phyloP scores from a whole-genome alignment of 2,329 filamentous ascomycete species.

The Cladorrhinum sp. region DNA sequence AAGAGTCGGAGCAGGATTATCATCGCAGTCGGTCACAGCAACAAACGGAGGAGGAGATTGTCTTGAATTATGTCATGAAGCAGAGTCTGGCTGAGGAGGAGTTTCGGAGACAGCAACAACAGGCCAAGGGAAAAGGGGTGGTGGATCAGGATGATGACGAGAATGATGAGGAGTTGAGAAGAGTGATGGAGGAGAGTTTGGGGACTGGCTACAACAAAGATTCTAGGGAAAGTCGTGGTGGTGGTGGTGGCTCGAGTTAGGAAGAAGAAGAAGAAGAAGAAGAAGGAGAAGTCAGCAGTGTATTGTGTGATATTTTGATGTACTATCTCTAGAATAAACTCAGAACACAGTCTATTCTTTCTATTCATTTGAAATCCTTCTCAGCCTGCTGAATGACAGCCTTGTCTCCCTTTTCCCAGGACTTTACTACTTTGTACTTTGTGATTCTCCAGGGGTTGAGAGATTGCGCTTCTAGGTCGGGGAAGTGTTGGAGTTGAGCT shows the following conservation, averaged over 20 bases:
- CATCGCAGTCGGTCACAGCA: constrained; percentile 44
- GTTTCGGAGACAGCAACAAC: constrained; percentile 34
- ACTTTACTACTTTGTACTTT: constrained; percentile 21
- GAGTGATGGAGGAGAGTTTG: constrained; percentile 55
- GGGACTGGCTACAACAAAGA: constrained; percentile 31
- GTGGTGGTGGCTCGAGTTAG: too few species aligned
- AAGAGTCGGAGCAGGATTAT: constrained; percentile 42
- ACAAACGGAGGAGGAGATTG: constrained; percentile 65
- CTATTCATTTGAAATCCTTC: background rate
- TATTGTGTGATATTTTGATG: background rate
- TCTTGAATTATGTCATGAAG: constrained; percentile 74
- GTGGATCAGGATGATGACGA: constrained; percentile 43
- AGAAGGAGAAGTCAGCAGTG: too few species aligned
- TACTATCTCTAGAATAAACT: too few species aligned
- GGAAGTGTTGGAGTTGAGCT: constrained; percentile 28
- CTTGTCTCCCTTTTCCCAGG: constrained; percentile 31
- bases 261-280: too few species aligned
- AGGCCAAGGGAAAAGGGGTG: constrained; percentile 35
- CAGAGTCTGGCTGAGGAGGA: constrained; percentile 70
- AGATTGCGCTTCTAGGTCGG: constrained; percentile 28
- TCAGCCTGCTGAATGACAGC: constrained; percentile 6
- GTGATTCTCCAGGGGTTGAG: constrained; percentile 34
- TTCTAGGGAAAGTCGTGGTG: background rate
- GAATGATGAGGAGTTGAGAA: constrained; percentile 56
- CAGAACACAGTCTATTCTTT: too few species aligned